Base-by-base conservation (phyloP, 2,329 filamentous ascomycete genomes). In the Aspergillus tanneri region DNA sequence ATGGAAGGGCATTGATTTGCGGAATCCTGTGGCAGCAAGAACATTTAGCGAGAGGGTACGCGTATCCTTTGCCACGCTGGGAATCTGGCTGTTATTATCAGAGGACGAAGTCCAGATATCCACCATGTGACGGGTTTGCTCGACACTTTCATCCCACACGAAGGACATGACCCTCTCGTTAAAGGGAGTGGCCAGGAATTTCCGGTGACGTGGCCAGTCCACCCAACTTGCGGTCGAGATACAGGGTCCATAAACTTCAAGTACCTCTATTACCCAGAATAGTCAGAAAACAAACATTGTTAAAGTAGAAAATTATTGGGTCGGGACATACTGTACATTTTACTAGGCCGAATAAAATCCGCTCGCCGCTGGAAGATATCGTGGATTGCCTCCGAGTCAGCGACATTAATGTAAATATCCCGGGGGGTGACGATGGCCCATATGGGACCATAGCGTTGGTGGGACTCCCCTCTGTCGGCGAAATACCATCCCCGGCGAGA, bases 191-290 rank as follows among this genome's bases (percentile, higher is more conserved):
- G 46, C 46, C 1, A 43, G 24, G 11, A 47, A 30, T 22, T 47
- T 47, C 9, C 39, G 46, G 25, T 47, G 39, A 4, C 46, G 39
- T 3, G 30, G 46, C 46, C 39, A 47, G 19, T 43, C 46, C 5
- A 9, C 21, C 24, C 30, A 38, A 11, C 39, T 43, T 6, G 39
- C 46, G 2, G 46, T 47, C 8, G 39, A 43, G 30, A 47, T 43
- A n/a, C 39, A 43, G 2, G 46, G 39, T 3, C 46, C 46, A 34
- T 43, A 47, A 6, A 47, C 32, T 18, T 47, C 39, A 2, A 47
- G 38, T 3, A 47, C 12, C 30, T 37, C 46, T 47, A 24, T 12
- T 10, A 11, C 1, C 5, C 1, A 5, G 8, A 3, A 27, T 3
- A 11, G 12, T 21, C 3, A 23, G n/a, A 12, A 14, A 18, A 11